These are phyloP conservation scores for Rhodomyrtus psidioides DNA, from an alignment of 441 rosid species.

Conservation along the genomic window DNA sequence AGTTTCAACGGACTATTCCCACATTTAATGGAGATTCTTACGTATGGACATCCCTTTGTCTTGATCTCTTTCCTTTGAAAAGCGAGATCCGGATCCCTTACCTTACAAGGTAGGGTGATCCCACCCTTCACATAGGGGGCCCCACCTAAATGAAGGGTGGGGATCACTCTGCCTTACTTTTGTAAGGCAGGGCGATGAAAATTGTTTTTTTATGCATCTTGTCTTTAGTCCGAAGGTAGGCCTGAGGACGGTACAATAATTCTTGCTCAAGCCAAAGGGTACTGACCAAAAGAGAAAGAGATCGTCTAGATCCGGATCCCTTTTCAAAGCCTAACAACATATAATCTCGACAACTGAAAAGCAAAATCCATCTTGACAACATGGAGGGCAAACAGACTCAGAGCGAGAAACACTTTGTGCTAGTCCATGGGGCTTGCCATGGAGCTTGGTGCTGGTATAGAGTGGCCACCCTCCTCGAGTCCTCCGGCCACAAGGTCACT, in stretches of 20 bases:
- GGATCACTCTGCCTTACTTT: no score
- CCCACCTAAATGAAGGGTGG: no score
- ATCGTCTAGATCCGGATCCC: no score
- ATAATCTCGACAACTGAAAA: background rate
- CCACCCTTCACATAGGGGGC: no score
- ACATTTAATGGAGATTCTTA: background rate
- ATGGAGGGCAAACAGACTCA: background rate
- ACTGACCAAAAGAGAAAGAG: no score
- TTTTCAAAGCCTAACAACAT: background rate
- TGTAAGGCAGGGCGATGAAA: no score
- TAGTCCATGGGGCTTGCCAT: conserved; percentile 54
- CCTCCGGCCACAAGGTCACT: conserved; percentile 33
- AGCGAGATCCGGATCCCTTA: no score
- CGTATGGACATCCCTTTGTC: background rate
- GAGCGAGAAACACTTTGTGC: conserved; percentile 29
- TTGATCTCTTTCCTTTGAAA: background rate
- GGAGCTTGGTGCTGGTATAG: conserved; percentile 79
- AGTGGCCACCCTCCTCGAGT: conserved; percentile 26
- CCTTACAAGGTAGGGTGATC: no score
- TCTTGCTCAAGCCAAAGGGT: no score
- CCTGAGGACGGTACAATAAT: no score
- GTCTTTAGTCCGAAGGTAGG: no score
- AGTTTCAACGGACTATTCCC: background rate
- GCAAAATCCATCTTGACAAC: background rate
- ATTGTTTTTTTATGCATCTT: no score